Evolutionary conservation across 148 eudicot species (phyloP).

Genomic region (Camellia lanceoleosa): DNA sequence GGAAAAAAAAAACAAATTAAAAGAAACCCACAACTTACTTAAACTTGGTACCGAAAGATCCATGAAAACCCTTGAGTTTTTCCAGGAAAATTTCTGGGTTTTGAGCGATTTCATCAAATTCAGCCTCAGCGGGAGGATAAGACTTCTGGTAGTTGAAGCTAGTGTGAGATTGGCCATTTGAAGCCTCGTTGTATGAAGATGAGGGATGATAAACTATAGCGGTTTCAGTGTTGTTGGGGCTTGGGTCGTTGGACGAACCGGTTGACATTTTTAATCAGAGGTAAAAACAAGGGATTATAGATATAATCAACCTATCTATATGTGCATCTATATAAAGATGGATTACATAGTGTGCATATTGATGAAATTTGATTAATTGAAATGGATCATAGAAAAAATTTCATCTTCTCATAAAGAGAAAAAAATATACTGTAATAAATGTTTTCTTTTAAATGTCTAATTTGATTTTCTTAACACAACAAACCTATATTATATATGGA

Average conservation of each 20-base stretch:
- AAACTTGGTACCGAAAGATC: constrained; percentile 33
- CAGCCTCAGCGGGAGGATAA: constrained; percentile 36
- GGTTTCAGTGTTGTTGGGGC: not conserved
- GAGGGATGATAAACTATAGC: not conserved
- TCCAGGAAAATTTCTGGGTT: constrained; percentile 30
- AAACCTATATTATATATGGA: too few relatives aligned
- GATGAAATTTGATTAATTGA: constrained; percentile 4
- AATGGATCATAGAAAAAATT: too few relatives aligned
- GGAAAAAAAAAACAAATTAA: not conserved
- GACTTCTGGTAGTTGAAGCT: not conserved
- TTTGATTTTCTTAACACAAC: too few relatives aligned
- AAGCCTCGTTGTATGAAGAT: not conserved
- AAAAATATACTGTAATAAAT: too few relatives aligned
- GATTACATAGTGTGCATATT: not conserved
- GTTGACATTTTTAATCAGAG: constrained; percentile 16
- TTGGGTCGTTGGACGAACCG: constrained; percentile 13
- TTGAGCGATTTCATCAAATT: constrained; percentile 33
- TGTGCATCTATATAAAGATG: too few relatives aligned
- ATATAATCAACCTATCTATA: not conserved
- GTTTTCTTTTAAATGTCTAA: too few relatives aligned
- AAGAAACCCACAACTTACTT: constrained; percentile 29
- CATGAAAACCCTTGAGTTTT: constrained; percentile 41
- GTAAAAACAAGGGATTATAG: not conserved
- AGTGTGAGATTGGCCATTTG: not conserved
- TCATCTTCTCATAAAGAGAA: too few relatives aligned